These are phyloP conservation scores for Anthostomella pinea DNA, from an alignment of 2,329 filamentous ascomycete species.

Conservation along the genomic window DNA sequence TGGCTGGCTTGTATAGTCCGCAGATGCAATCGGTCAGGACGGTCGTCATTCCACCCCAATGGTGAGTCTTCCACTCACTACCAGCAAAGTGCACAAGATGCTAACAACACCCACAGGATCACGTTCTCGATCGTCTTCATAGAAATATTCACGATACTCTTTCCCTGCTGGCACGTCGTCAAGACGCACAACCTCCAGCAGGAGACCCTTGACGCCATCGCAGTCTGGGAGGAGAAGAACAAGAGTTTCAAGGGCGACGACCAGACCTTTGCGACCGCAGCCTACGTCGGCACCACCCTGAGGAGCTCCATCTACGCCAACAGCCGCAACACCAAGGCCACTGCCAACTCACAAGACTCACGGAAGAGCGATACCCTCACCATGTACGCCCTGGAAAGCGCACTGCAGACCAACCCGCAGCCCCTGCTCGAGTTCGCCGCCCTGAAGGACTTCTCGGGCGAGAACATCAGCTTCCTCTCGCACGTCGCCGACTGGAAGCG, in stretches of 20 bases:
- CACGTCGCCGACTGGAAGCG: constrained; percentile 45
- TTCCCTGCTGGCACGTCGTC: constrained; percentile 58
- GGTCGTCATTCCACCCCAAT: constrained; percentile 59
- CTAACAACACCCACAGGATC: constrained; percentile 38
- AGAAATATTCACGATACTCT: constrained; percentile 61
- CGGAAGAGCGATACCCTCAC: constrained; percentile 12
- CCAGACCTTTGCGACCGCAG: constrained; percentile 31
- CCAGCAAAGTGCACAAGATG: not conserved
- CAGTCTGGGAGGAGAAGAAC: constrained; percentile 45
- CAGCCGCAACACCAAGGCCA: constrained; percentile 11
- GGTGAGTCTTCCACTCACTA: constrained; percentile 41
- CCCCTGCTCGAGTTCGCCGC: constrained; percentile 52
- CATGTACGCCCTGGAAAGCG: constrained; percentile 45
- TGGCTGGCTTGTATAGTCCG: constrained; percentile 55
- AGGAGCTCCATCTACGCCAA: constrained; percentile 12
- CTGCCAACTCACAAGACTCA: constrained; percentile 11
- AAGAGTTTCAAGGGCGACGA: constrained; percentile 30
- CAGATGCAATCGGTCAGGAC: constrained; percentile 50
- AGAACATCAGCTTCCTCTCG: constrained; percentile 56
- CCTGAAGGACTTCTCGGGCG: constrained; percentile 53
- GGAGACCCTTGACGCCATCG: constrained; percentile 48
- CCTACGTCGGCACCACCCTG: constrained; percentile 5
- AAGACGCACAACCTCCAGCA: constrained; percentile 43
- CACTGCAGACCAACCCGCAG: constrained; percentile 43
- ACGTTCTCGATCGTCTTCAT: constrained; percentile 60